These are phyloP conservation scores for Lentinula detonsa DNA, from an alignment of 768 basidiomycete species.

Conservation along the genomic window DNA sequence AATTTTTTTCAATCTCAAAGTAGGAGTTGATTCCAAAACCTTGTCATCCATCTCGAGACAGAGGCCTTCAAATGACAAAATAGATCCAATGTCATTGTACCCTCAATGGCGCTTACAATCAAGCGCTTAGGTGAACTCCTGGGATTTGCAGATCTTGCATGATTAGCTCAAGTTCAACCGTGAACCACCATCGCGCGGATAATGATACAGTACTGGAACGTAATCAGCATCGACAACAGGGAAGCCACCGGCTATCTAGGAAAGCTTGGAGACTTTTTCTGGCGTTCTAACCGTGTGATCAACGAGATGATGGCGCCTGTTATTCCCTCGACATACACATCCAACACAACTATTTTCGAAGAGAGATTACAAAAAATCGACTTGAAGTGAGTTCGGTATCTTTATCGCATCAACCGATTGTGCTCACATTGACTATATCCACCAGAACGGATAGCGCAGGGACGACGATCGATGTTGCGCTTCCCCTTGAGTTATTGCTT, in stretches of 20 bases:
- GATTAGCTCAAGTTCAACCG: too few relatives aligned
- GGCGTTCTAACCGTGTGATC: not conserved
- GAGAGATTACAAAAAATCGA: not conserved
- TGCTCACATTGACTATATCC: not conserved
- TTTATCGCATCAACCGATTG: not conserved
- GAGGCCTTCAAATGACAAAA: too few relatives aligned
- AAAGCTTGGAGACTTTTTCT: not conserved
- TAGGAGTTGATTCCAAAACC: too few relatives aligned
- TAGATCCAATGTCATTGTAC: too few relatives aligned
- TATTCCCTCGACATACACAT: not conserved
- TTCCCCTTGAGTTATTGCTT: not conserved
- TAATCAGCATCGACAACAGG: not conserved
- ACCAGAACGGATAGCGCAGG: not conserved
- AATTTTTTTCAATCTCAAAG: too few relatives aligned
- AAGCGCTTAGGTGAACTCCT: too few relatives aligned
- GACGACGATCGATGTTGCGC: not conserved
- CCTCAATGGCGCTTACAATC: too few relatives aligned
- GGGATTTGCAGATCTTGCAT: too few relatives aligned
- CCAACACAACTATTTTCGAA: not conserved
- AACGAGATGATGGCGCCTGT: not conserved
- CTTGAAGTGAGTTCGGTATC: not conserved
- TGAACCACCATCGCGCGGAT: not conserved
- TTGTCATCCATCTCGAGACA: too few relatives aligned
- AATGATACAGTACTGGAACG: not conserved
- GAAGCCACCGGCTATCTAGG: not conserved